These are phyloP conservation scores for Globisporangium barbulae DNA, from an alignment of 352 stramenopile genomes.

Conservation along the genomic window DNA sequence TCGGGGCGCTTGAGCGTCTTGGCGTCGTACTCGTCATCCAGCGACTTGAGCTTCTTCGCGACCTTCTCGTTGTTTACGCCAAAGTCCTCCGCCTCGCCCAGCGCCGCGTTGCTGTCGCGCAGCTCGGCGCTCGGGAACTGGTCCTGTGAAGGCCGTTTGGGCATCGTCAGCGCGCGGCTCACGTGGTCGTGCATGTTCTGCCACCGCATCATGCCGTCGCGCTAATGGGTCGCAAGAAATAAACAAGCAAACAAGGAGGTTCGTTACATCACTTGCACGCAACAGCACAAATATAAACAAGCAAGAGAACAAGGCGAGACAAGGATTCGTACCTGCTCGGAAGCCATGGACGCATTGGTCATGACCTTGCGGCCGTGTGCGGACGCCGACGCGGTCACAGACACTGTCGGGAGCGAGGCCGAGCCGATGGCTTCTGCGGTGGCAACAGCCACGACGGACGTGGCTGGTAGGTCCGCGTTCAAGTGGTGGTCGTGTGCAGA, in stretches of 20 bases:
- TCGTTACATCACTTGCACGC: neutral
- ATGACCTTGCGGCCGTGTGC: slow-evolving; percentile 2
- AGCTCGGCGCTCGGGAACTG: slow-evolving; percentile 9
- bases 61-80: slow-evolving; percentile 59
- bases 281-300: neutral
- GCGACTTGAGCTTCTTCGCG: slow-evolving; percentile 67
- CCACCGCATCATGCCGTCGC: slow-evolving; percentile 44
- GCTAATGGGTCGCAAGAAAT: slow-evolving; percentile 3
- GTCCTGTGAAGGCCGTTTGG: slow-evolving; percentile 5
- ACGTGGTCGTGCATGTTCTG: slow-evolving; percentile 76
- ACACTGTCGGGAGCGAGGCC: neutral
- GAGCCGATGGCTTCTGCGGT: neutral
- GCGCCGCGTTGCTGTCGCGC: slow-evolving; percentile 2
- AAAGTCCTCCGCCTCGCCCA: slow-evolving; percentile 50
- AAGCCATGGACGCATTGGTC: slow-evolving; percentile 4
- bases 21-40: slow-evolving; percentile 72
- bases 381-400: neutral
- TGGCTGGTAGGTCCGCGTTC: slow-evolving; percentile 2
- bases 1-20: slow-evolving; percentile 40
- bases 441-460: neutral
- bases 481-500: slow-evolving; percentile 9
- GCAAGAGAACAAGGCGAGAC: neutral
- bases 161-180: slow-evolving; percentile 37
- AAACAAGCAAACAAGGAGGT: slow-evolving; percentile 2
- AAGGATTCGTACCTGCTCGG: slow-evolving; percentile 5